These are phyloP conservation scores for Rhazya stricta DNA, from an alignment of 257 asterid species.

Conservation along the genomic window DNA sequence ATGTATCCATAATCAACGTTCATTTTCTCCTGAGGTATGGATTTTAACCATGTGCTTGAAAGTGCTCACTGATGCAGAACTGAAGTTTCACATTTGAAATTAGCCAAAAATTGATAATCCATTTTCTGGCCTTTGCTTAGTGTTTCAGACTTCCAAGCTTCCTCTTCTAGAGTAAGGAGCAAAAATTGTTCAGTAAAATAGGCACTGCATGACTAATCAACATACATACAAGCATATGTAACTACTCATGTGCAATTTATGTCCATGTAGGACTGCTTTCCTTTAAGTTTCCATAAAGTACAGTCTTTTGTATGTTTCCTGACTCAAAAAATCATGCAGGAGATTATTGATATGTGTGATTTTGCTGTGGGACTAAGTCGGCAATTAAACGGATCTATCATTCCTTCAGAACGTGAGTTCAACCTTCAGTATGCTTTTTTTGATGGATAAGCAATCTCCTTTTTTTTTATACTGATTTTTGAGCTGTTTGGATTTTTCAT, in stretches of 20 bases:
- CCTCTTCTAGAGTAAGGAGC: not conserved
- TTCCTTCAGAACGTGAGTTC: slow-evolving; percentile 96
- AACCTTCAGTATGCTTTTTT: slow-evolving; percentile 9
- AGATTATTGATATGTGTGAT: slow-evolving; percentile 97
- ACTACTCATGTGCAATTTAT: not conserved
- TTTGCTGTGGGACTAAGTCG: slow-evolving; percentile 99
- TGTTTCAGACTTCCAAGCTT: not conserved
- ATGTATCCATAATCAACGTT: not conserved
- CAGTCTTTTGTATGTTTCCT: slow-evolving; percentile 8
- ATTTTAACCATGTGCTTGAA: not conserved
- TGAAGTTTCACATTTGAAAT: not conserved
- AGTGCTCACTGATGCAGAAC: not conserved
- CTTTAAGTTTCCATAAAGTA: not conserved
- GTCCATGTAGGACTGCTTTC: not conserved
- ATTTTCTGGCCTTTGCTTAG: not conserved
- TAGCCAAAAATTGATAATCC: not conserved
- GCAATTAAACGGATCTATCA: slow-evolving; percentile 91
- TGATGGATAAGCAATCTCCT: not conserved
- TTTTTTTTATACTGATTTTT: slow-evolving; percentile 2
- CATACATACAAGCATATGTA: not conserved
- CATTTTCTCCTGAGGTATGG: not conserved
- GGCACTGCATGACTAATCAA: not conserved
- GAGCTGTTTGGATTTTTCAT: not conserved
- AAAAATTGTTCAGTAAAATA: not conserved
- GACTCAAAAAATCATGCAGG: slow-evolving; percentile 50